These are phyloP conservation scores for Fusarium musae DNA, from an alignment of 2,329 filamentous ascomycete species.

Conservation along the genomic window DNA sequence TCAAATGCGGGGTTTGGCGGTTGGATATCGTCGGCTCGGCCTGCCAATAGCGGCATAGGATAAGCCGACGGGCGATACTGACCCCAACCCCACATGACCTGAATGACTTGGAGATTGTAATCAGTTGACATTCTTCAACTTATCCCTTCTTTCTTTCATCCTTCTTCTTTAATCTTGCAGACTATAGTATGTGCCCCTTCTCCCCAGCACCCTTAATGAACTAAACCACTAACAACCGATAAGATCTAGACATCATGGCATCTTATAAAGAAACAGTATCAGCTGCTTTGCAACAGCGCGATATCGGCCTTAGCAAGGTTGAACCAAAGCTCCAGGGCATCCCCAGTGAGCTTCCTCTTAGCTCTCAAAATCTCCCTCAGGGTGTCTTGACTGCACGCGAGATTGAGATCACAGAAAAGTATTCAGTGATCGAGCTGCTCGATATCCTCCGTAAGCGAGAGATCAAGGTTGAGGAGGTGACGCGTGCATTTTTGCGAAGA, in stretches of 20 bases:
- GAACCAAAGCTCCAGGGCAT: constrained; percentile 41
- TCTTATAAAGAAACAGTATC: constrained; percentile 26
- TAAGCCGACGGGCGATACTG: constrained; percentile 21
- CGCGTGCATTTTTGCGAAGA: constrained; percentile 41
- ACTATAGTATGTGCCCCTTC: background rate
- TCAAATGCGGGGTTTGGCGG: constrained; percentile 19
- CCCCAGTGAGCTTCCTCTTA: constrained; percentile 34
- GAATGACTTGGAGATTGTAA: background rate
- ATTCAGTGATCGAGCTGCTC: constrained; percentile 39
- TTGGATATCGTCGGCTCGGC: constrained; percentile 31
- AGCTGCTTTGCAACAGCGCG: constrained; percentile 20
- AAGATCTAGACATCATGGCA: constrained; percentile 5
- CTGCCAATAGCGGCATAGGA: constrained; percentile 6
- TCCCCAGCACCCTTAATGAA: background rate
- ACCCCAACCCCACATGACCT: constrained; percentile 12
- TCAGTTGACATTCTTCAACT: background rate
- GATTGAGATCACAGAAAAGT: constrained; percentile 46
- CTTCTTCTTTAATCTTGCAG: background rate
- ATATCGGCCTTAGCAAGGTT: constrained; percentile 43
- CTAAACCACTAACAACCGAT: background rate
- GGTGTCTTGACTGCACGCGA: constrained; percentile 40
- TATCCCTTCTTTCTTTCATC: background rate
- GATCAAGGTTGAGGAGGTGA: constrained; percentile 44
- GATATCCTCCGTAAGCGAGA: constrained; percentile 29
- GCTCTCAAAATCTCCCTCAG: constrained; percentile 38